phyloP scores from a whole-genome alignment of 352 stramenopile genomes.

The Pythium aquatile region DNA sequence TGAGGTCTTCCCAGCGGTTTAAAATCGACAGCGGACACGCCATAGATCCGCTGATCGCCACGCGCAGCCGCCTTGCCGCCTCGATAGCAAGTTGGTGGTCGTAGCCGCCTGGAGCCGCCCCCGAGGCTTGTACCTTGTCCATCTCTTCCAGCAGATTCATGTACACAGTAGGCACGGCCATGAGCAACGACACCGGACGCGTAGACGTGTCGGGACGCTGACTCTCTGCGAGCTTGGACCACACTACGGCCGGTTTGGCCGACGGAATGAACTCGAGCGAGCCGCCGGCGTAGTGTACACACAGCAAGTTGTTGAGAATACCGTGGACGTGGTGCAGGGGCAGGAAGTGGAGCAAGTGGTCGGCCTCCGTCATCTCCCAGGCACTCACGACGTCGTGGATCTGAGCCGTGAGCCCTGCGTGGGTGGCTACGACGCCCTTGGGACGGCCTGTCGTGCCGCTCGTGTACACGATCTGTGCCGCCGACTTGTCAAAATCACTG shows the following conservation, averaged over 20 bases:
- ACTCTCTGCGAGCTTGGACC: constrained; percentile 39
- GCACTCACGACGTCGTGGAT: constrained; percentile 79
- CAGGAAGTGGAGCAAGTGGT: constrained; percentile 89
- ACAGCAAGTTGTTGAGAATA: constrained; percentile 88
- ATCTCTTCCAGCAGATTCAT: constrained; percentile 82
- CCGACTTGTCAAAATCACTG: constrained; percentile 22
- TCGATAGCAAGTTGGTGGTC: constrained; percentile 20
- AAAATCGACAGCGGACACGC: constrained; percentile 82
- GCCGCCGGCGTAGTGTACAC: constrained; percentile 72
- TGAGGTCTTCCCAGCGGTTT: constrained; percentile 78
- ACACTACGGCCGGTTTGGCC: constrained; percentile 61
- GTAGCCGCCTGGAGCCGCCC: constrained; percentile 11
- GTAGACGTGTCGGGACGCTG: neutral
- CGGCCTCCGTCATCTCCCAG: constrained; percentile 74
- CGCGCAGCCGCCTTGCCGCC: constrained; percentile 28
- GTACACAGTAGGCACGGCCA: constrained; percentile 93
- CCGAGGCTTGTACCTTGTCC: constrained; percentile 29
- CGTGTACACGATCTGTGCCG: constrained; percentile 79
- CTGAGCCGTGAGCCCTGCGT: constrained; percentile 65
- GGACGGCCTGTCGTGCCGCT: constrained; percentile 79
- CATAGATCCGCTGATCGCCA: constrained; percentile 85
- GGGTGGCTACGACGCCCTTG: constrained; percentile 85
- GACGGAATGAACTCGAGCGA: constrained; percentile 79
- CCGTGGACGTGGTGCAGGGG: constrained; percentile 91
- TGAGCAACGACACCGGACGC: constrained; percentile 65